Conservation (phyloP, 2,329 filamentous ascomycete species). For the Truncatella angustata region DNA sequence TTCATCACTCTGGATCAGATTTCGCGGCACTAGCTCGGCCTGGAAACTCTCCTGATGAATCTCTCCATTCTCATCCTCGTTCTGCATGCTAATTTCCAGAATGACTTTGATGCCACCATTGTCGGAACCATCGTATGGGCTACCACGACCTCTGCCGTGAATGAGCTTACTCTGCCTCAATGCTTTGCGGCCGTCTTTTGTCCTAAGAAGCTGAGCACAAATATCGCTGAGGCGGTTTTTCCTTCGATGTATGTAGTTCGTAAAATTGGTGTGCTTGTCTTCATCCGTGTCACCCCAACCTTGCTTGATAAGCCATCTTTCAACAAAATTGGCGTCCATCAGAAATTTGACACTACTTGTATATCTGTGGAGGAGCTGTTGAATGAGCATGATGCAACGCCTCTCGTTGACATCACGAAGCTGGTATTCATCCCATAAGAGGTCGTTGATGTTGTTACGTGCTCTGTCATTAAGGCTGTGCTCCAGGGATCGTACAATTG, state of each 20-base stretch:
- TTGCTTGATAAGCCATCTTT: slow-evolving; percentile 72
- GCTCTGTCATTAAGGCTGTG: slow-evolving; percentile 49
- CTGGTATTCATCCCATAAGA: slow-evolving; percentile 61
- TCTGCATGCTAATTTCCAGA: slow-evolving; percentile 32
- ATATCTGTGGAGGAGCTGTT: slow-evolving; percentile 58
- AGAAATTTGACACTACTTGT: slow-evolving; percentile 48
- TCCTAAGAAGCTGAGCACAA: slow-evolving; percentile 47
- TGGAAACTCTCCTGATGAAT: slow-evolving; percentile 27
- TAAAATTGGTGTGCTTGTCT: slow-evolving; percentile 54
- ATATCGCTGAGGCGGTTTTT: slow-evolving; percentile 54
- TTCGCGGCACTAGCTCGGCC: slow-evolving; percentile 32
- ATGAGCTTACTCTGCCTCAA: slow-evolving; percentile 49
- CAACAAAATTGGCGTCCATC: slow-evolving; percentile 63
- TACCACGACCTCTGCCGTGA: slow-evolving; percentile 24
- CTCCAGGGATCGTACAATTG: slow-evolving; percentile 60
- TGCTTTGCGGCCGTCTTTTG: slow-evolving; percentile 48
- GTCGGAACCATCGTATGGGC: slow-evolving; percentile 20
- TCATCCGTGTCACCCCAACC: slow-evolving; percentile 60
- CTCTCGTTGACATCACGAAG: slow-evolving; percentile 62
- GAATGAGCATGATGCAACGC: slow-evolving; percentile 56
- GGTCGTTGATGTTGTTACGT: slow-evolving; percentile 51
- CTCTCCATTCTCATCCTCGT: slow-evolving; percentile 26
- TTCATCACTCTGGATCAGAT: slow-evolving; percentile 55
- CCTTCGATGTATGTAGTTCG: slow-evolving; percentile 46
- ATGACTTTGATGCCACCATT: slow-evolving; percentile 31